These are phyloP conservation scores for Spergularia azorica DNA, from an alignment of 179 eudicot genomes.

Conservation along the genomic window DNA sequence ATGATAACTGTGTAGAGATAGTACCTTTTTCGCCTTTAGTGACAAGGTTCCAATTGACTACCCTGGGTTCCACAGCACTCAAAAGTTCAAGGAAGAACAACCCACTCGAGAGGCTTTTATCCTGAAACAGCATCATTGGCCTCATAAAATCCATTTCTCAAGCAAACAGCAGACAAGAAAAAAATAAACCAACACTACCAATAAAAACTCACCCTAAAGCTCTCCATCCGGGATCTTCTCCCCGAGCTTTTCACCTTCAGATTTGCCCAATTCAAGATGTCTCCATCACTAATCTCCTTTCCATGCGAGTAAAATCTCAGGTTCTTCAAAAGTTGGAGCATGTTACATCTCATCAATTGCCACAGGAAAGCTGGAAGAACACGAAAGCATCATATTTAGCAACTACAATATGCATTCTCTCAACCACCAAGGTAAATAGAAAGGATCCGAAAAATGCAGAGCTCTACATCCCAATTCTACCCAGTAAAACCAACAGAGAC, in stretches of 20 bases:
- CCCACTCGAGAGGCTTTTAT: conserved; percentile 66
- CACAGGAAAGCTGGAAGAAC: conserved; percentile 60
- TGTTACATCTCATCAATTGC: conserved; percentile 82
- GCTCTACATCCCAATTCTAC: not conserved
- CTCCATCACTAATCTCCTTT: conserved; percentile 73
- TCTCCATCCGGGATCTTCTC: conserved; percentile 64
- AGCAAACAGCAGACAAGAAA: not conserved
- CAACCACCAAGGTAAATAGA: not conserved
- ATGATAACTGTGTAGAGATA: not conserved
- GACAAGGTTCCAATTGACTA: conserved; percentile 87
- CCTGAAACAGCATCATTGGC: conserved; percentile 40
- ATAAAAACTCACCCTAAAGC: conserved; percentile 55
- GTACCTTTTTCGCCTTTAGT: conserved; percentile 80
- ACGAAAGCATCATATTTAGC: not conserved
- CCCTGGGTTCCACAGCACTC: conserved; percentile 75
- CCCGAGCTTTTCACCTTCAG: conserved; percentile 65
- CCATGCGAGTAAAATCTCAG: conserved; percentile 65
- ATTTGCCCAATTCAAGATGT: conserved; percentile 76
- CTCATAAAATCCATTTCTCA: not conserved
- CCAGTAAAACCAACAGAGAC: not conserved
- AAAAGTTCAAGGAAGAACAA: conserved; percentile 81
- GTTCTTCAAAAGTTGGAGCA: conserved; percentile 80
- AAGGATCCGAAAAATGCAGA: not conserved
- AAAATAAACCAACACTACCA: not conserved
- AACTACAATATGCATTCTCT: not conserved